Percentiles rank a stretch among this genome's conserved stretches.
These are phyloP conservation scores for Zea mays DNA, from an alignment of 176 grass and related monocot species.

Conservation along the genomic window Zm-B73-REFERENCE-NAM-5.0 NC_050100.1:50461501-50462000, in stretches of 20 bases:
- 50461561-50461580: constrained; percentile 45
- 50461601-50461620: not conserved
- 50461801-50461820: not conserved
- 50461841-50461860: not conserved
- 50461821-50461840: not conserved
- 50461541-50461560: constrained; percentile 58
- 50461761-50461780: not conserved
- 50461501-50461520: constrained; percentile 67
- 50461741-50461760: not conserved
- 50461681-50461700: not conserved
- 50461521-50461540: constrained; percentile 59
- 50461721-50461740: not conserved
- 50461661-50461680: not conserved
- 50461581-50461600: constrained; percentile 33
- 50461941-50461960: no score
- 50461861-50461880: not conserved
- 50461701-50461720: not conserved
- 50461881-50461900: not conserved
- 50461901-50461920: no score
- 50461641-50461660: not conserved
- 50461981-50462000: not conserved
- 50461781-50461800: not conserved
- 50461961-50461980: no score
- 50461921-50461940: no score
- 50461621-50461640: not conserved